phyloP scores from a whole-genome alignment of 2,329 filamentous ascomycete species.

The Hypoxylon sp. region DNA sequence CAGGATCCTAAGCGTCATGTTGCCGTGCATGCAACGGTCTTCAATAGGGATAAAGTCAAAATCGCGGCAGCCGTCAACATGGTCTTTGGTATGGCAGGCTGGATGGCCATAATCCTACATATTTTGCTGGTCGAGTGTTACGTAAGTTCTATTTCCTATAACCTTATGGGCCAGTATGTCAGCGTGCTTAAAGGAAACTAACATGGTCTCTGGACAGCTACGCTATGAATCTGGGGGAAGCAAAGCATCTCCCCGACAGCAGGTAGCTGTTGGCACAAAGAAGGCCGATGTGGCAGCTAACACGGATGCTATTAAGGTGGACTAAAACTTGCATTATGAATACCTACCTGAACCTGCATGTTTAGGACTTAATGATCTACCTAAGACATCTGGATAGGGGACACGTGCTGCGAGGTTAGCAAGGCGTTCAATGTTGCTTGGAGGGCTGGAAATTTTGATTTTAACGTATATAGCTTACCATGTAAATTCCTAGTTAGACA shows the following conservation, averaged over 20 bases:
- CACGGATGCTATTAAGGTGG: conserved; percentile 4
- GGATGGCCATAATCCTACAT: conserved; percentile 68
- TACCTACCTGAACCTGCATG: neutral
- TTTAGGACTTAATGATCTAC: neutral
- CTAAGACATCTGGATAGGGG: neutral
- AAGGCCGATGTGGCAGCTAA: neutral
- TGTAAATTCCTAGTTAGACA: neutral
- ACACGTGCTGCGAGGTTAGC: neutral
- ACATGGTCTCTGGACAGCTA: conserved; percentile 16
- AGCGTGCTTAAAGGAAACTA: neutral
- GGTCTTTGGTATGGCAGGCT: conserved; percentile 67
- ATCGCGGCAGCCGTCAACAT: conserved; percentile 62
- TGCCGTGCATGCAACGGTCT: conserved; percentile 54
- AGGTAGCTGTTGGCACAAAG: conserved; percentile 1
- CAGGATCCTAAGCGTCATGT: conserved; percentile 48
- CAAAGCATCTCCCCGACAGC: neutral
- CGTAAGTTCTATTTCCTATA: conserved; percentile 52
- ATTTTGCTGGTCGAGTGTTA: conserved; percentile 65
- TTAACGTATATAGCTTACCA: neutral
- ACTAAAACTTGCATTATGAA: conserved; percentile 10
- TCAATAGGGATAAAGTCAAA: conserved; percentile 51
- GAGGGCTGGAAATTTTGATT: neutral
- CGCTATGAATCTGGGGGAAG: conserved; percentile 15
- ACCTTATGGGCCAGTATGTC: neutral
- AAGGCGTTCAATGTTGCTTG: neutral